Base-by-base conservation (phyloP, 2,329 filamentous ascomycete species). In the Colletotrichum sp. region DNA sequence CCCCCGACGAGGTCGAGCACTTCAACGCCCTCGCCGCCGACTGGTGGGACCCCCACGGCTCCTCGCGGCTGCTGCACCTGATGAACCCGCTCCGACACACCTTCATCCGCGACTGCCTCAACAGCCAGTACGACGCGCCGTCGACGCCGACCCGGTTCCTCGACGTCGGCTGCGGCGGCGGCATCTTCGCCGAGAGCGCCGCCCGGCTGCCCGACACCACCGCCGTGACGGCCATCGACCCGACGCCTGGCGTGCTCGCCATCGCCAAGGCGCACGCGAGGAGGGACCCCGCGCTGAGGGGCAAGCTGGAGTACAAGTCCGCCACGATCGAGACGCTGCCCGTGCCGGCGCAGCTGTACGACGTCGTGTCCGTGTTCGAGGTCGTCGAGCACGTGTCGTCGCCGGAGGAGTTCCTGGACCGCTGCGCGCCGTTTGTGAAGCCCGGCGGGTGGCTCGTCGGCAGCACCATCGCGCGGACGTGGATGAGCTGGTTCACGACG, bases 41-140 rank as follows among this genome's bases (percentile, higher is more conserved):
- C 81, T 99, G 97, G 97, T 99, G 97, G 97, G 96, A 98, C 85
- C 95, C 96, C 2, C 93, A 98, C 82, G 97, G 97, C 68, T 94
- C 96, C 8, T 98, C 96, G 6, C 93, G 96, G 52, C 92, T 98
- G 74, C 92, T 99, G 3, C 97, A 99, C 85, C 93, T 98, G 79
- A 98, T 99, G 96, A 98, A 99, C 86, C 97, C 97, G 3, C 91
- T 98, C 61, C 96, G 97, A 39, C 96, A 98, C 87, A 93, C 96
- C 85, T 98, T 98, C 86, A 97, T 98, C 84, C 89, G 89, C 27
- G 86, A 88, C 77, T 98, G 96, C 82, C 91, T 93, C 63, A 84
- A 89, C 64, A 80, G 80, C 78, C 90, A 91, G 25, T 88, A 90
- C 61, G 85, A 86, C 75, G 81, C 86, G 28, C 77, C 84, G 11